phyloP scores from a whole-genome alignment of 129 eudicot species.

The Artemisia argyi region DNA sequence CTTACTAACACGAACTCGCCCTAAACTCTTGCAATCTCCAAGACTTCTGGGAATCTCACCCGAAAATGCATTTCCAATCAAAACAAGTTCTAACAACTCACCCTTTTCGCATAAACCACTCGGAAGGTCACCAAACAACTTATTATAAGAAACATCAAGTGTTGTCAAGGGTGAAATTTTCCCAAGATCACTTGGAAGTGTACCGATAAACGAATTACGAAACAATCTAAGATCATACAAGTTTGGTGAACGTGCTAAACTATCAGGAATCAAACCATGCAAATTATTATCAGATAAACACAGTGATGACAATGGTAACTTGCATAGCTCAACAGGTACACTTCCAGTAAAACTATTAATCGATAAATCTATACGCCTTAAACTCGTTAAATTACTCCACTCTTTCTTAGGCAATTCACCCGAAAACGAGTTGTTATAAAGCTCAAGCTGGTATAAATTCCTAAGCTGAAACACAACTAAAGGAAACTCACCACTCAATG shows the following conservation, averaged over 20 bases:
- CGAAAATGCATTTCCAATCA: constrained; percentile 62
- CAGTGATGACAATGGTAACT: constrained; percentile 65
- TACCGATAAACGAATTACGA: constrained; percentile 49
- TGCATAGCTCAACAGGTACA: constrained; percentile 66
- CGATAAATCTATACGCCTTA: constrained; percentile 66
- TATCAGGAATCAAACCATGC: constrained; percentile 61
- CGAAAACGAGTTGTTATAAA: constrained; percentile 59
- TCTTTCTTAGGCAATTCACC: constrained; percentile 52
- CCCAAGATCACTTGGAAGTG: constrained; percentile 70
- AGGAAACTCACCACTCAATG: constrained; percentile 54
- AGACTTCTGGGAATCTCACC: constrained; percentile 63
- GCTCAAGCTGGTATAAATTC: constrained; percentile 60
- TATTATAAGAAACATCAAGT: constrained; percentile 58
- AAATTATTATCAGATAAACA: constrained; percentile 53
- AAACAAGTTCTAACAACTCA: constrained; percentile 42
- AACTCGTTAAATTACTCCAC: constrained; percentile 61
- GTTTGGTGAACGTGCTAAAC: constrained; percentile 57
- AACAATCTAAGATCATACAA: constrained; percentile 61
- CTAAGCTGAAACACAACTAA: constrained; percentile 36
- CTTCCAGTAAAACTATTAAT: constrained; percentile 55
- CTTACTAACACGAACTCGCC: constrained; percentile 47
- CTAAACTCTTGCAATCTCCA: constrained; percentile 50
- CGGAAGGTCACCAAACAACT: constrained; percentile 65
- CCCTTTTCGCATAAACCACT: constrained; percentile 52
- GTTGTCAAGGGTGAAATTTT: constrained; percentile 49